Conservation (phyloP, 306 rosid genomes). For the Canavalia gladiata region DNA sequence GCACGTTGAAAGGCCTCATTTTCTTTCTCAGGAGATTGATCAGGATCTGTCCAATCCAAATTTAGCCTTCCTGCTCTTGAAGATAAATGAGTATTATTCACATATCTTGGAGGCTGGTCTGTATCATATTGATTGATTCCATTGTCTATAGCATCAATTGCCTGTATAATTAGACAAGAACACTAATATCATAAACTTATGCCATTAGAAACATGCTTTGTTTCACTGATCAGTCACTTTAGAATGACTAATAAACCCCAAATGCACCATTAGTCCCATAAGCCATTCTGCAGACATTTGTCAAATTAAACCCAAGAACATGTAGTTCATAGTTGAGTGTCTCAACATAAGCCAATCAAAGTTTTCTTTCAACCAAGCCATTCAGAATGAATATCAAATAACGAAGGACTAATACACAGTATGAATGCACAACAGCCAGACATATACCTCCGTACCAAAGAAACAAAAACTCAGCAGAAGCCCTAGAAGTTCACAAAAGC, state of each 20-base stretch:
- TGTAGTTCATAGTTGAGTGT: conserved; percentile 22
- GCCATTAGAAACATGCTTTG: conserved; percentile 9
- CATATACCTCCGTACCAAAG: background rate
- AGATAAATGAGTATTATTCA: conserved; percentile 93
- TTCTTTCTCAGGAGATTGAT: conserved; percentile 89
- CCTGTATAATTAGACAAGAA: conserved; percentile 63
- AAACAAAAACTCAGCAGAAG: conserved; percentile 5
- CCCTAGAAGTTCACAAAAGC: background rate
- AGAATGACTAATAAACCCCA: conserved; percentile 20
- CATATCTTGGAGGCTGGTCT: conserved; percentile 90
- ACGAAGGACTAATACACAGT: background rate
- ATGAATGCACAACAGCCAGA: background rate
- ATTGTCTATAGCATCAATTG: conserved; percentile 95
- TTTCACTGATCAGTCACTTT: conserved; percentile 17
- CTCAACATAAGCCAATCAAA: conserved; percentile 35
- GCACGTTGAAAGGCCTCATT: conserved; percentile 89
- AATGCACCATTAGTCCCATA: conserved; percentile 21
- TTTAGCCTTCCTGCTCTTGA: conserved; percentile 90
- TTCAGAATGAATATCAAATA: conserved; percentile 1
- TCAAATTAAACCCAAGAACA: conserved; percentile 19
- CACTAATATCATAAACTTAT: background rate
- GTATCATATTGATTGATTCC: conserved; percentile 92
- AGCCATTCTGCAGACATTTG: conserved; percentile 4
- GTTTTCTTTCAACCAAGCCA: conserved; percentile 22
- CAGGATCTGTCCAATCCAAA: conserved; percentile 93